Percentiles rank a stretch among this genome's conserved stretches.
Evolutionary conservation across 805 yeast species (phyloP).

Genomic region (Torulaspora gathmanii): DNA sequence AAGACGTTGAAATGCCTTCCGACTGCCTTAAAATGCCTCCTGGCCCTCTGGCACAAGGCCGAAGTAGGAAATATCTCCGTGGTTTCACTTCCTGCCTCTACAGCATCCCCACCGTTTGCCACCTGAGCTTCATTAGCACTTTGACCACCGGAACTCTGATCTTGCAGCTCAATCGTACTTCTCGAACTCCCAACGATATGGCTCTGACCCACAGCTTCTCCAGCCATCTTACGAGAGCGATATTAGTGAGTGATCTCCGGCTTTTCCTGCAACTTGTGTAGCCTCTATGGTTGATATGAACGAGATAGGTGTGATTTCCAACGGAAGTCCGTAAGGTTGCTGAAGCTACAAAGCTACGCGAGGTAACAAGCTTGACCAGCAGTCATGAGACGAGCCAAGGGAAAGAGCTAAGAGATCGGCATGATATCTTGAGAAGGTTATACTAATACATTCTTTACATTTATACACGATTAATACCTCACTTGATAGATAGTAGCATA

Average conservation of each 20-base stretch:
- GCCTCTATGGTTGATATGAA: neutral
- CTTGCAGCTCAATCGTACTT: constrained; percentile 5
- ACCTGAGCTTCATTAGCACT: neutral
- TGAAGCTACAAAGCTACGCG: neutral
- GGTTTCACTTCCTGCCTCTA: constrained; percentile 4
- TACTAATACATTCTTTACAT: too few species aligned
- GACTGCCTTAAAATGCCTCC: constrained; percentile 25
- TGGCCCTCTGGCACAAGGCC: constrained; percentile 19
- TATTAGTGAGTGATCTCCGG: neutral
- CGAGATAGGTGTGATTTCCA: neutral
- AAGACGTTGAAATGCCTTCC: constrained; percentile 40
- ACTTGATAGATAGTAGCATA: too few species aligned
- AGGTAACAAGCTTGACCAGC: neutral
- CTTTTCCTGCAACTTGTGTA: neutral
- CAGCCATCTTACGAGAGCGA: constrained; percentile 5
- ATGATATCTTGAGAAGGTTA: too few species aligned
- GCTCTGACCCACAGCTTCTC: constrained; percentile 7
- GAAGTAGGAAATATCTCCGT: constrained; percentile 11
- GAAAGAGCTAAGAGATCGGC: too few species aligned
- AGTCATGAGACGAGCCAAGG: too few species aligned
- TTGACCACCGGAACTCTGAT: neutral
- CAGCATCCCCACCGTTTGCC: neutral
- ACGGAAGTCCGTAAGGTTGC: neutral
- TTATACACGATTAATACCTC: too few species aligned
- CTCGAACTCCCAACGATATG: constrained; percentile 14